Evolutionary conservation across 2,329 filamentous ascomycete species (phyloP).

Genomic region (Colletotrichum chrysophilum): DNA sequence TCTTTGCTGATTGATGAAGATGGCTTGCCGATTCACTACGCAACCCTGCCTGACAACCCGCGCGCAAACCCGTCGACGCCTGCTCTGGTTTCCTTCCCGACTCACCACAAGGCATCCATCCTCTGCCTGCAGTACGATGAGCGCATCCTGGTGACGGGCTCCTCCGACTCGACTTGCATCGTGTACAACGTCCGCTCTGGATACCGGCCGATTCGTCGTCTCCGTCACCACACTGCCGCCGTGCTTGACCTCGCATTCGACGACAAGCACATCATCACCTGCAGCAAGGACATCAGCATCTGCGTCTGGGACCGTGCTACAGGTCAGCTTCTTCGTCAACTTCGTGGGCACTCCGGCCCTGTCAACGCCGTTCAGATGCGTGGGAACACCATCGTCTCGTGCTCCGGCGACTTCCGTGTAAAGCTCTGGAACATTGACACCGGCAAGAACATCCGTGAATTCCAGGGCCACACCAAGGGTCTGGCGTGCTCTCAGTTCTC

Average conservation of each 20-base stretch:
- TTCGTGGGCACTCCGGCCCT: slow-evolving; percentile 86
- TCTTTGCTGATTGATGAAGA: slow-evolving; percentile 57
- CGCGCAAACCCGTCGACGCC: slow-evolving; percentile 54
- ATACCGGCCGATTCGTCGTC: slow-evolving; percentile 80
- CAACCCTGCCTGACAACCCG: slow-evolving; percentile 57
- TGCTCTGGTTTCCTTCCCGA: slow-evolving; percentile 59
- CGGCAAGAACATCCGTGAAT: slow-evolving; percentile 88
- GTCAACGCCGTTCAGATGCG: slow-evolving; percentile 97
- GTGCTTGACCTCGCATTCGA: slow-evolving; percentile 96
- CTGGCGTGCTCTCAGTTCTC: slow-evolving; percentile 96
- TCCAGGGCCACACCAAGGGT: slow-evolving; percentile 88
- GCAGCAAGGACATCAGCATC: slow-evolving; percentile 93
- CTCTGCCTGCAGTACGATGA: slow-evolving; percentile 95
- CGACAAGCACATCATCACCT: slow-evolving; percentile 90
- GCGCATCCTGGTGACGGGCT: slow-evolving; percentile 91
- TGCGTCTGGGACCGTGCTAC: slow-evolving; percentile 92
- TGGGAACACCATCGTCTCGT: slow-evolving; percentile 90
- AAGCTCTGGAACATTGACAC: slow-evolving; percentile 96
- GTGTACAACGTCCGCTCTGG: slow-evolving; percentile 83
- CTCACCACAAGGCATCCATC: slow-evolving; percentile 89
- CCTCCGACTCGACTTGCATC: slow-evolving; percentile 90
- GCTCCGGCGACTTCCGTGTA: slow-evolving; percentile 90
- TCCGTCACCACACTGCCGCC: slow-evolving; percentile 81
- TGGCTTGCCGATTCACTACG: slow-evolving; percentile 59
- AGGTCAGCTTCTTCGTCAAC: slow-evolving; percentile 75